These are phyloP conservation scores for Urtica urens DNA, from an alignment of 306 rosid genomes.

Conservation along the genomic window DNA sequence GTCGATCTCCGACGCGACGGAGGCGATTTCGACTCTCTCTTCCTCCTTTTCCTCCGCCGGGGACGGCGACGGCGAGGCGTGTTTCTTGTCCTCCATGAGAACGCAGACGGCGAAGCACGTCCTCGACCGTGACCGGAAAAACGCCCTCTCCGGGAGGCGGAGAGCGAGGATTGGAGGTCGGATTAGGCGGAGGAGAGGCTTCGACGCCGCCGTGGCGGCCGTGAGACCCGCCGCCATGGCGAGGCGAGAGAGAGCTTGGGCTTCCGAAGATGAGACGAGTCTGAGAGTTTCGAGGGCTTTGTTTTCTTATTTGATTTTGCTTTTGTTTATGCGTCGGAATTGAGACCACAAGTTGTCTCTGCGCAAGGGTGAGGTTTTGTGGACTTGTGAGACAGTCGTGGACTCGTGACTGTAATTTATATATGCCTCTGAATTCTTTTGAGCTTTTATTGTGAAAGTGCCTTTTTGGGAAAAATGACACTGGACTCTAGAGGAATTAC, in stretches of 20 bases:
- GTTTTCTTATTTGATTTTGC: too few species aligned
- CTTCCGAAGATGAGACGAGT: constrained; percentile 2
- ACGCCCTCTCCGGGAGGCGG: constrained; percentile 10
- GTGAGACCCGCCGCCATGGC: constrained; percentile 72
- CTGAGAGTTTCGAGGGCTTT: neutral
- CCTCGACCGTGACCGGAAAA: constrained; percentile 23
- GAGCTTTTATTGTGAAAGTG: neutral
- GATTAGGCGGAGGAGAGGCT: constrained; percentile 35
- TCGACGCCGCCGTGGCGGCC: constrained; percentile 36
- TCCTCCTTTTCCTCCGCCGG: constrained; percentile 5
- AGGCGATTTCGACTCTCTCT: neutral
- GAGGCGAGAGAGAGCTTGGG: neutral
- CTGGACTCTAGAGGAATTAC: neutral
- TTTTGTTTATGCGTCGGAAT: neutral
- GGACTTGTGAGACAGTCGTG: neutral
- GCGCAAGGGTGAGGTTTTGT: neutral
- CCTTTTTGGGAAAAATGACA: neutral
- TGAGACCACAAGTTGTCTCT: constrained; percentile 15
- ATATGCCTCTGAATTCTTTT: neutral
- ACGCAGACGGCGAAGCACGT: constrained; percentile 44
- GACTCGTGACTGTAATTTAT: neutral
- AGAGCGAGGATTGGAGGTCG: constrained; percentile 21
- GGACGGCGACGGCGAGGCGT: constrained; percentile 6
- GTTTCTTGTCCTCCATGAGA: constrained; percentile 56
- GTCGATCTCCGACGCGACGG: neutral